Base-by-base conservation (phyloP, 2,329 filamentous ascomycete genomes). In the Atkinsonella hypoxylon region DNA sequence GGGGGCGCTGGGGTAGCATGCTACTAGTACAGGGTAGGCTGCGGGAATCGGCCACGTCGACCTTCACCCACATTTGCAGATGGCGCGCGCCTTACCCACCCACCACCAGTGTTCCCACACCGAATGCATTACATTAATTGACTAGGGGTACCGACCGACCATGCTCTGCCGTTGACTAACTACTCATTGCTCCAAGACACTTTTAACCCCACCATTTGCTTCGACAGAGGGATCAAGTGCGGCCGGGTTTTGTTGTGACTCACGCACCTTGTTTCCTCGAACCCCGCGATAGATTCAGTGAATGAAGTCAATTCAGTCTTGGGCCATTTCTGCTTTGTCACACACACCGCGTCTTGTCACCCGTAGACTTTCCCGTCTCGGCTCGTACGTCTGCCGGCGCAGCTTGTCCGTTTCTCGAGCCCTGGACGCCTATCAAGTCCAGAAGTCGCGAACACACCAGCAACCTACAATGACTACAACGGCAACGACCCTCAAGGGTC, bases 401-500 rank as follows among this genome's bases (percentile, higher is more conserved):
- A 56, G 52, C 55, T 59, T 67, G 54, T 57, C 60, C 50, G 60
- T 57, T 51, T 61, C 60, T 44, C 60, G 57, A 58, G 54, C 56
- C 54, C 58, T 62, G 55, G 52, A 60, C 55, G 62, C 61, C 47
- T 63, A 58, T 51, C 62, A 64, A 51, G 54, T 56, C 18, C 55
- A 57, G 54, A 60, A 55, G 53, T 55, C 57, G 52, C 58, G 57
- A 53, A 63, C 61, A 52, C 50, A 51, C 48, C 53, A 47, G 39
- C 42, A 43, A 49, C 47, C 53, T 55, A 53, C 48, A 52, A 79
- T 78, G 76, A 67, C 72, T 47, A 67, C 74, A 52, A 67, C 71
- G 51, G 74, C 75, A 34, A 93, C 87, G 58, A 95, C 89, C 53
- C 82, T 89, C 65, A 90, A 86, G 71, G 93, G 91, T 61, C 83